Evolutionary conservation across 768 basidiomycete species (phyloP), one percentile per base, ranked within the genome.

Genomic region (Suillus fuscotomentosus): DNA sequence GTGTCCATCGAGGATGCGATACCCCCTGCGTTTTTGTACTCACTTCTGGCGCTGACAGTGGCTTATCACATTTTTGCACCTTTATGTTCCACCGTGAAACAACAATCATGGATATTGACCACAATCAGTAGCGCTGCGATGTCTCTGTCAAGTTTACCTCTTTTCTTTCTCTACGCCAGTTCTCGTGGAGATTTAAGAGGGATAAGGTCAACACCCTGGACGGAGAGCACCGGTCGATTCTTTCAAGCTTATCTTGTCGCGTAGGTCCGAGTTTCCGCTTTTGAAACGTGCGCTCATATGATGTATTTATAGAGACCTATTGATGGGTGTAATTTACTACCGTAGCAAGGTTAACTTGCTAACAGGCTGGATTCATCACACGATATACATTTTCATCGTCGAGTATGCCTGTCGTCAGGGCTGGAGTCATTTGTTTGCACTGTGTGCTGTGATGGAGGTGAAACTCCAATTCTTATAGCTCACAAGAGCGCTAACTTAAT

Each of bases 311-410:
- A 83, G 82, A 61, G 82, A 86, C 73, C 71, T 86, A 57, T 64
- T 76, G 3, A 70, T 84, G 45, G 86, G 85, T 24, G 71, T 73
- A 60, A 38, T 81, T 60, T 77, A 80, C 66, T 87, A 87, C 70
- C 79, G 76, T 13, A 75, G 77, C 59, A 80, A 80, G 50, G 64
- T 85, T 62, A 82, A 82, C n/a, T 54, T 84, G 1, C 68, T 84
- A 41, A 83, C 82, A n/a, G 85, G 85, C 3, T 86, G 85, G 85
- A 75, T 84, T 24, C 84, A 86, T 60, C 82, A 84, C 67, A 67
- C 75, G 1, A 65, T 77, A 34, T 84, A 84, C 66, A 70, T 84
- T 62, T 67, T 73, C 51, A 68, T 85, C 11, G 77, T 82, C 65
- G 75, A 82, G 31, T 70, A 81, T 64, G 67, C 78, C 3, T 72